Conservation (phyloP, 2,329 filamentous ascomycete genomes). For the Colletotrichum graminicola region DNA sequence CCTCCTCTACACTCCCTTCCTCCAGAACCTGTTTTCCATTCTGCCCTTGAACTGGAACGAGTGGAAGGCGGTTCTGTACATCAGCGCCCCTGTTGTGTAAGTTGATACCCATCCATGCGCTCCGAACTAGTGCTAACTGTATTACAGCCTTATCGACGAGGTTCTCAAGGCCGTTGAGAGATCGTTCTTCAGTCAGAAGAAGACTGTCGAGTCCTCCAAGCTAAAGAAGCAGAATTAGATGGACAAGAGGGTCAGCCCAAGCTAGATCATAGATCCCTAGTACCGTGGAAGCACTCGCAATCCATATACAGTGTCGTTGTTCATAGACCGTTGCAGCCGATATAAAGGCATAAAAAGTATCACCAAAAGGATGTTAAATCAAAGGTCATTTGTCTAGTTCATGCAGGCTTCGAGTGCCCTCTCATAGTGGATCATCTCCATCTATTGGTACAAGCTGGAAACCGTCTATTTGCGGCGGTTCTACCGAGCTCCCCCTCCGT, state of each 20-base stretch:
- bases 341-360: slow-evolving; percentile 16
- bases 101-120: slow-evolving; percentile 52
- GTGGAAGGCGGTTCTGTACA: slow-evolving; percentile 90
- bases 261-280: slow-evolving; percentile 49
- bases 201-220: slow-evolving; percentile 53
- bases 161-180: slow-evolving; percentile 83
- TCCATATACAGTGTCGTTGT: slow-evolving; percentile 31
- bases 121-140: slow-evolving; percentile 1
- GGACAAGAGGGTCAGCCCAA: slow-evolving; percentile 41
- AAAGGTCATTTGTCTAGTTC: slow-evolving; percentile 40
- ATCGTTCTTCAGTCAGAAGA: slow-evolving; percentile 70
- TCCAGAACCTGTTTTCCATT: slow-evolving; percentile 92
- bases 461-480: slow-evolving; percentile 39
- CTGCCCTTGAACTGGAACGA: slow-evolving; percentile 86
- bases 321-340: slow-evolving; percentile 34
- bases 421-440: slow-evolving; percentile 44
- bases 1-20: slow-evolving; percentile 89
- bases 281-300: slow-evolving; percentile 46
- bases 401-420: slow-evolving; percentile 33
- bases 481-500: slow-evolving; percentile 27
- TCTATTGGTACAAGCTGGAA: slow-evolving; percentile 53
- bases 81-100: slow-evolving; percentile 94
- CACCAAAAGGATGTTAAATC: slow-evolving; percentile 20
- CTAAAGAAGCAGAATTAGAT: slow-evolving; percentile 68
- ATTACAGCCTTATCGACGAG: slow-evolving; percentile 81